Evolutionary conservation across 495 filamentous ascomycete genomes (phyloP).

Genomic region (Schizothecium vesticola): DNA sequence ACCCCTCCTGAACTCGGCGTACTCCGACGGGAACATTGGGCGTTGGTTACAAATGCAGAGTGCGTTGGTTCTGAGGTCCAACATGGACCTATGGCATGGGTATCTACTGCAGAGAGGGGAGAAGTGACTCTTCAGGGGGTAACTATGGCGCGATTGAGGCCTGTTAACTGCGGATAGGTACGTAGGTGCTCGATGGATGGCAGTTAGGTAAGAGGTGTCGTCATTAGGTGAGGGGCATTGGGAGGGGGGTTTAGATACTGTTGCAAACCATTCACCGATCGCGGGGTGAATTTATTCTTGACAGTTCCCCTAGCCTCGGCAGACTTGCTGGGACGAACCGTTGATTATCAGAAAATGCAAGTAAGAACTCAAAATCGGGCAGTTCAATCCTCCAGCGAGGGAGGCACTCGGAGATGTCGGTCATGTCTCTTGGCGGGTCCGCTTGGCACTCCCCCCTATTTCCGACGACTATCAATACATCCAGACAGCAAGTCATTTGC

Average conservation of each 20-base stretch:
- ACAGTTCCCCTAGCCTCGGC: neutral
- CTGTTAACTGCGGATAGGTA: neutral
- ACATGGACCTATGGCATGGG: too few relatives aligned
- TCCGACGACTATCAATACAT: neutral
- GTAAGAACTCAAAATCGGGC: neutral
- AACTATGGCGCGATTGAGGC: neutral
- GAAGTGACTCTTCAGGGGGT: neutral
- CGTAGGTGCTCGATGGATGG: too few relatives aligned
- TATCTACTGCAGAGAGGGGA: too few relatives aligned
- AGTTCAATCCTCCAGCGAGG: neutral
- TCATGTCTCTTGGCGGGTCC: neutral
- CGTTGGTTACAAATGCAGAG: neutral
- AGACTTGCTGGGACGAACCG: neutral
- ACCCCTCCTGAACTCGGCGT: slow-evolving; percentile 6
- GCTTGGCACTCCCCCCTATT: neutral
- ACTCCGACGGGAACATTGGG: neutral
- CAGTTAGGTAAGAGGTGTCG: too few relatives aligned
- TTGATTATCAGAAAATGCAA: neutral
- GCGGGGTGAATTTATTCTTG: neutral
- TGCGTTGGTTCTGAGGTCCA: too few relatives aligned
- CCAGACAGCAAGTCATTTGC: neutral
- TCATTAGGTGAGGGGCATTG: neutral
- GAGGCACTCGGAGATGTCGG: neutral
- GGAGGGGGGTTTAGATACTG: neutral
- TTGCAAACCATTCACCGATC: neutral